These are phyloP conservation scores for Geum urbanum DNA, from an alignment of 306 rosid genomes.

Conservation along the genomic window DNA sequence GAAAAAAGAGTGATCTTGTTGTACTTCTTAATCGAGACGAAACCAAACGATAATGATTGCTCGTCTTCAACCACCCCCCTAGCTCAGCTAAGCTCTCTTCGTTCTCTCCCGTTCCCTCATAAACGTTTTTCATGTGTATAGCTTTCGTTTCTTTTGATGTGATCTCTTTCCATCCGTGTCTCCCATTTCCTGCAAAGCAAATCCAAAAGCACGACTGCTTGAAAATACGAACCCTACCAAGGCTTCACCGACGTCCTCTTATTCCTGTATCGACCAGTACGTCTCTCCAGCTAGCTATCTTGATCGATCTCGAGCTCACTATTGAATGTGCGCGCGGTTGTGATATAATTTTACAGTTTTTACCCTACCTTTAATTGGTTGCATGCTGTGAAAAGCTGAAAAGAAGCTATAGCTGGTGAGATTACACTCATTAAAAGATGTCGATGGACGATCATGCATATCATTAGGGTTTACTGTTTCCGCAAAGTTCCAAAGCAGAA, in stretches of 20 bases:
- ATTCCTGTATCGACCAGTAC: no score
- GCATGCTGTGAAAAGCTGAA: neutral
- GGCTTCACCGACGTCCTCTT: neutral
- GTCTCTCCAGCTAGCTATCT: neutral
- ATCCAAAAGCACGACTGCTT: neutral
- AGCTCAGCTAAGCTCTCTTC: neutral
- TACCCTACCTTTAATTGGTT: neutral
- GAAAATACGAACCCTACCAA: neutral
- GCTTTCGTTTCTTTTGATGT: constrained; percentile 1
- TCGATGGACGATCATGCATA: neutral
- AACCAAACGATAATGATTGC: constrained; percentile 11
- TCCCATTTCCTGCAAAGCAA: constrained; percentile 4
- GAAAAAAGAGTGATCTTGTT: neutral
- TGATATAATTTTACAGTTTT: neutral
- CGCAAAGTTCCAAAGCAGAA: neutral
- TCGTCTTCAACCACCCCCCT: neutral
- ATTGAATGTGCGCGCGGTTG: neutral
- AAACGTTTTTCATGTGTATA: neutral
- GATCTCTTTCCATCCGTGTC: neutral
- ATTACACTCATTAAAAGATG: neutral
- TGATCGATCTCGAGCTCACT: neutral
- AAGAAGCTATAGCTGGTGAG: no score
- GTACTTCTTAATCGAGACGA: neutral
- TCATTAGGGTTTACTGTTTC: neutral
- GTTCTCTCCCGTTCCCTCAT: neutral